Conservation (phyloP, 2,329 filamentous ascomycete genomes). For the Fusarium torreyae region DNA sequence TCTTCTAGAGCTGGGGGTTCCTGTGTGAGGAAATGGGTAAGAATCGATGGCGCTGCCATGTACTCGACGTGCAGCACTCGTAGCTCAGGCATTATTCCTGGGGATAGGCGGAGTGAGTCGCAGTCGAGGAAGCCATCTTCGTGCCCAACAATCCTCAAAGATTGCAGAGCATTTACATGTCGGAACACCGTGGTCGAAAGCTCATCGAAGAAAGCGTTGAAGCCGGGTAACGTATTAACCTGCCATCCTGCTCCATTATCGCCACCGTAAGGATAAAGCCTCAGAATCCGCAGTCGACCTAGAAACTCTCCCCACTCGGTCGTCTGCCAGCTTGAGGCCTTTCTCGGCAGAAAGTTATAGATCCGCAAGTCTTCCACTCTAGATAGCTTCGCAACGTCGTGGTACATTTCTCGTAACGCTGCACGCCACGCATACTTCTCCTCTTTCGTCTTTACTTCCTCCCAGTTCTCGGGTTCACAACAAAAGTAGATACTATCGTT, state of each 20-base stretch:
- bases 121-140: background rate
- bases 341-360: slow-evolving; percentile 8
- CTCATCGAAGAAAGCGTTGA: slow-evolving; percentile 15
- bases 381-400: background rate
- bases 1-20: background rate
- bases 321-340: background rate
- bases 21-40: background rate
- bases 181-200: background rate
- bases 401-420: slow-evolving; percentile 17
- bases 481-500: slow-evolving; percentile 14
- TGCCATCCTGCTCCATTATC: background rate
- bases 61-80: slow-evolving; percentile 4
- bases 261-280: slow-evolving; percentile 15
- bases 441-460: background rate
- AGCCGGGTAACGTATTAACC: slow-evolving; percentile 7
- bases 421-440: background rate
- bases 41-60: background rate
- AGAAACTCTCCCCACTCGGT: slow-evolving; percentile 10
- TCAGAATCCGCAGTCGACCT: background rate
- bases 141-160: background rate
- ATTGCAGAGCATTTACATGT: background rate
- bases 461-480: slow-evolving; percentile 1
- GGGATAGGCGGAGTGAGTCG: background rate
- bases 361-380: background rate
- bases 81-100: background rate